Evolutionary conservation across 2,329 filamentous ascomycete species (phyloP), one percentile per base, ranked within the genome.

Genomic region (Aspergillus cejpii): DNA sequence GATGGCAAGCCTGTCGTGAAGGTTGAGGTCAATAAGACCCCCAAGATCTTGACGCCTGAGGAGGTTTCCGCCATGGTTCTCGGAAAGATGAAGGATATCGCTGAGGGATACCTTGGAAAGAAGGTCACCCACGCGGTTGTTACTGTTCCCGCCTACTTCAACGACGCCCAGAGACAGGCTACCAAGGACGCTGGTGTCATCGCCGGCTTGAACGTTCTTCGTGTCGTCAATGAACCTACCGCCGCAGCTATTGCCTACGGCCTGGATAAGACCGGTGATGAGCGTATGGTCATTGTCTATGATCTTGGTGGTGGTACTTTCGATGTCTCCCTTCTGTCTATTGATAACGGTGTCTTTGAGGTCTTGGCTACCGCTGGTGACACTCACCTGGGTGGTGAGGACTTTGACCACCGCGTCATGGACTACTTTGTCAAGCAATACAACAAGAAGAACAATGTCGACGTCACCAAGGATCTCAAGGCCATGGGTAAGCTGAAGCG

Each of bases 401-500:
- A 97, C 77, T 97, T 97, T 71, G 91, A 97, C 72, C 89, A 97
- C 80, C 85, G 91, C 68, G 80, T 97, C 71, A 95, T 97, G 77
- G 88, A 86, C 79, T 80, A 91, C 82, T 88, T 97, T 68, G 84
- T 85, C 77, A 96, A 97, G 85, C 77, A 80, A 61, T 97, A 94
- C 83, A 97, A 97, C 84, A 96, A 96, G 85, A 92, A 96, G 81
- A 80, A 96, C 78, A 75, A 73, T 60, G 88, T 94, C 58, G 89
- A 98, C 61, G 81, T 97, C 67, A 86, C 83, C 74, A 94, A 94
- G 79, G 89, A 97, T 67, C 75, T 84, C 56, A 96, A 96, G 86
- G 85, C 91, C 57, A 97, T 97, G 90, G 88, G 90, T 76, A 98
- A 97, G 78, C 82, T 98, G 61, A 97, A 97, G 87, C 90, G 92